Conservation (phyloP, 306 rosid genomes). For the Quercus bicolor region DNA sequence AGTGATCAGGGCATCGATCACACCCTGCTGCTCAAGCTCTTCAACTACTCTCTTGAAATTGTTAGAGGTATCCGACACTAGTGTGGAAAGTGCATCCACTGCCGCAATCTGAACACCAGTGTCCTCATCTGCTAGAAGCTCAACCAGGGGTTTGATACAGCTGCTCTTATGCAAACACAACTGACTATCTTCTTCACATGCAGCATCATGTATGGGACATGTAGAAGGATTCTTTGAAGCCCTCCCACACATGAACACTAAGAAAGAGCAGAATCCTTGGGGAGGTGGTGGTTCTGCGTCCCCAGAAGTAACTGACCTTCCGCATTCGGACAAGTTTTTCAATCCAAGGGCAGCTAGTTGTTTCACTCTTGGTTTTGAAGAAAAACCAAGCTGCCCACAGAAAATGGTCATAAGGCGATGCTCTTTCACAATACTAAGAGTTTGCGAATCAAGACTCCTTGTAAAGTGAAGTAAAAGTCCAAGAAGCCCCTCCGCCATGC, state of each 20-base stretch:
- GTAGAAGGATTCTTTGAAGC: conserved; percentile 19
- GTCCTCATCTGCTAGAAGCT: conserved; percentile 41
- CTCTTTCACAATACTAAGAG: conserved; percentile 33
- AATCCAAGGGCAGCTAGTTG: conserved; percentile 45
- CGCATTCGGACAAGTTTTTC: conserved; percentile 52
- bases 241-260: conserved; percentile 38
- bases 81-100: conserved; percentile 44
- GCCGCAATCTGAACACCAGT: conserved; percentile 46
- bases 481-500: conserved; percentile 60
- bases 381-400: conserved; percentile 40
- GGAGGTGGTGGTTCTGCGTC: conserved; percentile 26
- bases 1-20: conserved; percentile 32
- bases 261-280: conserved; percentile 23
- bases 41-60: conserved; percentile 35
- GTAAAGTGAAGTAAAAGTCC: conserved; percentile 50
- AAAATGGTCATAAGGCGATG: conserved; percentile 45
- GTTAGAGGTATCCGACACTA: conserved; percentile 26
- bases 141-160: conserved; percentile 42
- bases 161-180: conserved; percentile 42
- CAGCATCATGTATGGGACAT: conserved; percentile 40
- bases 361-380: conserved; percentile 45
- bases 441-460: conserved; percentile 34
- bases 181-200: conserved; percentile 36
- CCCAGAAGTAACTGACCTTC: conserved; percentile 27
- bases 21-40: conserved; percentile 42